These are phyloP conservation scores for Mallotus repandus DNA, from an alignment of 441 rosid species.

Conservation along the genomic window DNA sequence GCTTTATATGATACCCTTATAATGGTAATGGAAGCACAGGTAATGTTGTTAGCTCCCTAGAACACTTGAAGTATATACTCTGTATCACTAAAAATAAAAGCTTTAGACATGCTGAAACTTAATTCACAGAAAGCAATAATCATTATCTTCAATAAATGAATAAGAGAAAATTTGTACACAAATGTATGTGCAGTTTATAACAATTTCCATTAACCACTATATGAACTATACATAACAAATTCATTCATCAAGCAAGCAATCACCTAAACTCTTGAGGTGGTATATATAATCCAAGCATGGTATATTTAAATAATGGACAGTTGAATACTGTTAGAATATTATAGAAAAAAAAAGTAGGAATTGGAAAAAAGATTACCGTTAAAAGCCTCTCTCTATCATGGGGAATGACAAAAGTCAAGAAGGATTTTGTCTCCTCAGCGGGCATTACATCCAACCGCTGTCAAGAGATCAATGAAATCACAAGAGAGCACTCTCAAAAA, in stretches of 20 bases:
- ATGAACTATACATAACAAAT: neutral
- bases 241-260: neutral
- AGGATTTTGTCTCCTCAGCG: slow-evolving; percentile 68
- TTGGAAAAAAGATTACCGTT: slow-evolving; percentile 42
- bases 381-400: slow-evolving; percentile 65
- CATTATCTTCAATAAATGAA: neutral
- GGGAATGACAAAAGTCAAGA: slow-evolving; percentile 82
- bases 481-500: slow-evolving; percentile 17
- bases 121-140: neutral
- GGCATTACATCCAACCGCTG: slow-evolving; percentile 69
- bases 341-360: neutral
- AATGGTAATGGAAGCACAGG: too few relatives aligned
- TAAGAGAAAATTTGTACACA: neutral
- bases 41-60: too few relatives aligned
- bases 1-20: too few relatives aligned
- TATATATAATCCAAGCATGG: too few relatives aligned
- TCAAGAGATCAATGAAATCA: slow-evolving; percentile 22
- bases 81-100: neutral
- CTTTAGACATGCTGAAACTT: neutral
- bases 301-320: neutral
- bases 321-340: neutral
- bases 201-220: neutral
- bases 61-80: too few relatives aligned
- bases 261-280: neutral
- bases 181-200: neutral